Percentiles rank a stretch among this genome's conserved stretches.
Conservation (phyloP, 805 yeast species). For the Pachysolen tannophilus region DNA sequence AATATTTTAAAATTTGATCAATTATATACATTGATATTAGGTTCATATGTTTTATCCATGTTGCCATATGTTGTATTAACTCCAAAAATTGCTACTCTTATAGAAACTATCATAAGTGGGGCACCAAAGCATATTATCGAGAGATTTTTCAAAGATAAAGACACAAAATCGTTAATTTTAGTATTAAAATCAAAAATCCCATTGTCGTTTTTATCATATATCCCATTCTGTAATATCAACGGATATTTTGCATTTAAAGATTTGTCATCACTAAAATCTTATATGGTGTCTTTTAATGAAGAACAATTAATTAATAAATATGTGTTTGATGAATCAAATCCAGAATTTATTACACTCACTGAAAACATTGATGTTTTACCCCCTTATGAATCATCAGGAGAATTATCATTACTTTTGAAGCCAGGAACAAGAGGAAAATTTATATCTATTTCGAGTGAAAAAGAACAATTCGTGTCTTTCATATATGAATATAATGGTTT, state of each 20-base stretch:
- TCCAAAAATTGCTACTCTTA: slow-evolving; percentile 33
- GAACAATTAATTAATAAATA: slow-evolving; percentile 31
- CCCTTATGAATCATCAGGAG: slow-evolving; percentile 39
- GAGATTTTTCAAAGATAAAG: slow-evolving; percentile 37
- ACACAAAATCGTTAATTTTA: slow-evolving; percentile 34
- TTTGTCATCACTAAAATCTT: slow-evolving; percentile 50
- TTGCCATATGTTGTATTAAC: slow-evolving; percentile 42
- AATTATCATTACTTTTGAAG: slow-evolving; percentile 34
- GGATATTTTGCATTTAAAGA: slow-evolving; percentile 62
- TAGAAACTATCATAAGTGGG: slow-evolving; percentile 31
- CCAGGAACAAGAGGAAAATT: slow-evolving; percentile 66
- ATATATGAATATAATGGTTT: slow-evolving; percentile 76
- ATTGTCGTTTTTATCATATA: slow-evolving; percentile 45
- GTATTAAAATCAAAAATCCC: slow-evolving; percentile 75
- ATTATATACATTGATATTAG: slow-evolving; percentile 41
- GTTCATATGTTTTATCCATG: slow-evolving; percentile 34
- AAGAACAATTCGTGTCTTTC: slow-evolving; percentile 49
- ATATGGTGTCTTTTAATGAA: slow-evolving; percentile 40
- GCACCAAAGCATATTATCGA: slow-evolving; percentile 38
- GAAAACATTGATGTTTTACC: slow-evolving; percentile 36
- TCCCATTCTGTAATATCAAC: slow-evolving; percentile 54
- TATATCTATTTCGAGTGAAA: slow-evolving; percentile 37
- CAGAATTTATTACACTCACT: slow-evolving; percentile 38
- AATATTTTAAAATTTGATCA: slow-evolving; percentile 38
- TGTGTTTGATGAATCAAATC: slow-evolving; percentile 42